Conservation (phyloP, 2,329 filamentous ascomycete genomes). For the Beauveria pseudobassiana region DNA sequence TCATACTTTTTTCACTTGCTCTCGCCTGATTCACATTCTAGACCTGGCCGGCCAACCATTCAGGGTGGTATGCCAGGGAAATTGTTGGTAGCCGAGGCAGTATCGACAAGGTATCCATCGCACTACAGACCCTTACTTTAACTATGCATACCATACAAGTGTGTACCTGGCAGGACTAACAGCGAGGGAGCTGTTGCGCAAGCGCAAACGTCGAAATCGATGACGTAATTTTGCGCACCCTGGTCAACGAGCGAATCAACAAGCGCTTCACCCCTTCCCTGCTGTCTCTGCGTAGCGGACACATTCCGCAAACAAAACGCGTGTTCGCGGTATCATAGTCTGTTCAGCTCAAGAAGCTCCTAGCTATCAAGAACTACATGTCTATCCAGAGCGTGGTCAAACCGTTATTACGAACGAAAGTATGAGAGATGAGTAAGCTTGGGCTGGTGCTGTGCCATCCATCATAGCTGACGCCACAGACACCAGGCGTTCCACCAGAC, state of each 20-base stretch:
- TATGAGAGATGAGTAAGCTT: background rate
- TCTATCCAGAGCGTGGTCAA: no score
- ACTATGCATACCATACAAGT: no score
- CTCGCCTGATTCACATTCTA: slow-evolving; percentile 7
- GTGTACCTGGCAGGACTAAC: background rate
- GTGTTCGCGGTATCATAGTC: no score
- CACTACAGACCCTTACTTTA: background rate
- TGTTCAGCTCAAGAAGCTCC: no score
- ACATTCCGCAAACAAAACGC: no score
- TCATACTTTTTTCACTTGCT: slow-evolving; percentile 11
- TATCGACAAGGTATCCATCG: slow-evolving; percentile 3
- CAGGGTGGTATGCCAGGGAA: background rate
- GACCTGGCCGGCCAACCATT: slow-evolving; percentile 1
- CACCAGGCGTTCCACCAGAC: background rate
- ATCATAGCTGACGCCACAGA: background rate
- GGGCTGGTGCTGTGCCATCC: background rate
- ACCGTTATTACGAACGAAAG: background rate
- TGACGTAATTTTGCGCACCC: slow-evolving; percentile 7
- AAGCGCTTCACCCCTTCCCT: no score
- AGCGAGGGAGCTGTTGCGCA: background rate
- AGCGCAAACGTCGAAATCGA: background rate
- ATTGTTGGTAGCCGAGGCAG: background rate
- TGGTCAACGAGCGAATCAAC: background rate
- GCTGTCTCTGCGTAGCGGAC: no score
- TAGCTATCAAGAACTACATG: no score